Base-by-base conservation (phyloP, 2,329 filamentous ascomycete species). In the Neocatenulostroma microsporum region DNA sequence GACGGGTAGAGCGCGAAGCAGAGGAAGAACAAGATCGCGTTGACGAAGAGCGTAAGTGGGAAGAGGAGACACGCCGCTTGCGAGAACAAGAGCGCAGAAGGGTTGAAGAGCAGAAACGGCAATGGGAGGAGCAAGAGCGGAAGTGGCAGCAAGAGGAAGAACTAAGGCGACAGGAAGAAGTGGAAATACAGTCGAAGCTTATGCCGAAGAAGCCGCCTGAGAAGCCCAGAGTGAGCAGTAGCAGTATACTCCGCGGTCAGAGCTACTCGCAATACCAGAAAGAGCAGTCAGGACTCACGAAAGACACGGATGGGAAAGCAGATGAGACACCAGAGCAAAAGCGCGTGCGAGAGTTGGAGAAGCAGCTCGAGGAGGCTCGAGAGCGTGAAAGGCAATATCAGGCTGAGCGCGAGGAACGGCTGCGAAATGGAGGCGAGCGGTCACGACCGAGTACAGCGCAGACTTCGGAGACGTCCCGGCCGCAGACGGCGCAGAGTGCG, bases 231-330 rank as follows among this genome's bases (percentile, higher is more conserved):
- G 47, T 54, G 30, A 42, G 49, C 18, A 52, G 49, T 20, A 48
- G 44, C 50, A 70, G 72, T 24, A 76, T 80, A 44, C 68, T 94
- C 15, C 81, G 80, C 42, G 87, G 87, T 2, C 87, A 94, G 55
- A 88, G 81, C 50, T 72, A 94, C 34, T 89, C 84, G 54, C 83
- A 94, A 56, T 94, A 94, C 57, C 82, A 85, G 57, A 78, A 80
- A 14, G 80, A 85, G 48, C 78, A 83, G 55, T 60, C 53, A 7
- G 51, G 47, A 33, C 38, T 58, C 50, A 27, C 57, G 49, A 34
- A 57, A 23, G 55, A 48, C 53, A 69, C 43, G 54, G 60, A 36
- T 48, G 51, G 39, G 54, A 49, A 52, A 50, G 57, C 62, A 40
- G 55, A 55, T 53, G 45, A 62, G 42, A 67, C 65, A 17, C 61